Evolutionary conservation across 306 rosid genomes (phyloP).

Genomic region (Castanopsis chinensis): DNA sequence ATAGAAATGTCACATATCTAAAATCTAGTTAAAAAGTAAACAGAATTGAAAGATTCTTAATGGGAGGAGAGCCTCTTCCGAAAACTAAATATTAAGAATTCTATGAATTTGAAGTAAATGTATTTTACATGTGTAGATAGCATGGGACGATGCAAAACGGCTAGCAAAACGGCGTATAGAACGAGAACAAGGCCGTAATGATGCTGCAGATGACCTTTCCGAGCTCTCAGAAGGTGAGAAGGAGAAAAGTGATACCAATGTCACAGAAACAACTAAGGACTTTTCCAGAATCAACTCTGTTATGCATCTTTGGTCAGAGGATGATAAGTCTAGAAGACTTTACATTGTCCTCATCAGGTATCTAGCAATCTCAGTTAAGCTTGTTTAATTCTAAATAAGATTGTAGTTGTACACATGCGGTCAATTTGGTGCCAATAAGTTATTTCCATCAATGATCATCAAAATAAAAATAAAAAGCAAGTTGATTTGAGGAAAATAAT

Average conservation of each 20-base stretch:
- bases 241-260: conserved; percentile 47
- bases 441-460: neutral
- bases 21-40: too few relatives aligned
- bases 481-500: neutral
- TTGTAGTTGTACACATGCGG: too few relatives aligned
- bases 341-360: conserved; percentile 73
- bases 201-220: conserved; percentile 69
- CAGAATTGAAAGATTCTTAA: neutral
- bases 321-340: conserved; percentile 48
- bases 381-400: neutral
- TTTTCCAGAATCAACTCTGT: conserved; percentile 51
- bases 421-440: neutral
- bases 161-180: conserved; percentile 46
- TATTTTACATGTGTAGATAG: conserved; percentile 39
- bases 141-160: conserved; percentile 60
- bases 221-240: conserved; percentile 82
- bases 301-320: conserved; percentile 53
- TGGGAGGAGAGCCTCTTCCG: neutral
- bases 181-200: conserved; percentile 66
- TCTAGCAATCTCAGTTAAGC: neutral
- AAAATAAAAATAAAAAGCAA: neutral
- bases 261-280: conserved; percentile 35
- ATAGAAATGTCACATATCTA: too few relatives aligned
- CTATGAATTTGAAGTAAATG: neutral
- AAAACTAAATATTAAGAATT: too few relatives aligned